A percentile compares a stretch with the other conserved stretches of the same genome.
Conservation (phyloP, 768 basidiomycete genomes). For the Hypsizygus marmoreus region DNA sequence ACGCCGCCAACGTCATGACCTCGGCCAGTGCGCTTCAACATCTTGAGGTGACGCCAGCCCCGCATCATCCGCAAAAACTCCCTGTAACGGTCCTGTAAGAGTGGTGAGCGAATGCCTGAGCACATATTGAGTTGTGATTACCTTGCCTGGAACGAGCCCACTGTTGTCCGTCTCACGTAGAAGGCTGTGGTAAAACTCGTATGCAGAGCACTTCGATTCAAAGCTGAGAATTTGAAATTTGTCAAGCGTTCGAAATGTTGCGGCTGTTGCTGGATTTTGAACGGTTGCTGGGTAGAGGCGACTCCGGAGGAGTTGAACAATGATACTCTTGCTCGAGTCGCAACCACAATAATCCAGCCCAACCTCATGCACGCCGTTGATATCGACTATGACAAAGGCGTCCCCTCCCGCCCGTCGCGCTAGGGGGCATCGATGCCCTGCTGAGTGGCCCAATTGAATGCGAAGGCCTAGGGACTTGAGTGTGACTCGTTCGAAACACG, state of each 20-base stretch:
- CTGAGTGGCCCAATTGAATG: conserved; percentile 6
- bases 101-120: neutral
- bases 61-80: conserved; percentile 15
- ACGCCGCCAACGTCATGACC: conserved; percentile 19
- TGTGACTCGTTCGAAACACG: neutral
- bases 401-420: conserved; percentile 20
- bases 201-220: conserved; percentile 19
- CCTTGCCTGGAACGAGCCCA: neutral
- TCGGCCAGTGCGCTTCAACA: conserved; percentile 24
- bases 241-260: conserved; percentile 20
- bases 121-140: neutral
- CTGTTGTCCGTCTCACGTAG: conserved; percentile 12
- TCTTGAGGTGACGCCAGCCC: conserved; percentile 23
- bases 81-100: conserved; percentile 17
- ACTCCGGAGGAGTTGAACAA: conserved; percentile 19
- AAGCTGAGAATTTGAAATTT: conserved; percentile 22
- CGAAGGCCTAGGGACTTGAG: conserved; percentile 5
- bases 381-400: conserved; percentile 22
- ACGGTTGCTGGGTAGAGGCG: conserved; percentile 21
- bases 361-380: conserved; percentile 25
- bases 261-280: conserved; percentile 18
- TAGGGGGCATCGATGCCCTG: conserved; percentile 20
- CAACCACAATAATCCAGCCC: conserved; percentile 27
- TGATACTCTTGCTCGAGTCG: conserved; percentile 6
- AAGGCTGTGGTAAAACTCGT: conserved; percentile 18